Conservation (phyloP, 2,329 filamentous ascomycete genomes). For the Magnaporthales sp. region DNA sequence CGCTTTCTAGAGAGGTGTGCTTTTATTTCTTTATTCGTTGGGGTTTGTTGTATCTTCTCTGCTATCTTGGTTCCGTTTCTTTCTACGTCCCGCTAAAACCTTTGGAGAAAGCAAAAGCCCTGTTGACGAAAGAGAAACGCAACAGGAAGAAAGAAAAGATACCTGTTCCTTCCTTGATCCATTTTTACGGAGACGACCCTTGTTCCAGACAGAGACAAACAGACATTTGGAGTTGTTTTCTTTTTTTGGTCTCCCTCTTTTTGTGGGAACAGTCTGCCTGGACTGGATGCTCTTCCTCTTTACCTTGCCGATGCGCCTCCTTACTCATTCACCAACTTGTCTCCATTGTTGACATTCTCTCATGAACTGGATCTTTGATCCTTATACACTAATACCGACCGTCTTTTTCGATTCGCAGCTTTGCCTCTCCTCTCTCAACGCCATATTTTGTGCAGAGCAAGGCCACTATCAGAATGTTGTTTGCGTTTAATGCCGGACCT, state of each 20-base stretch:
- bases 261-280: not conserved
- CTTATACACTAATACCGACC: not conserved
- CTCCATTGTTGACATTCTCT: not conserved
- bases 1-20: not conserved
- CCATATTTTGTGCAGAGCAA: not conserved
- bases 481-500: conserved; percentile 1
- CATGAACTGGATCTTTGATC: conserved; percentile 20
- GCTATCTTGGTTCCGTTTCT: not conserved
- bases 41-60: not conserved
- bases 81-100: not conserved
- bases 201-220: not conserved
- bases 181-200: not conserved
- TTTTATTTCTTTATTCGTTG: not conserved
- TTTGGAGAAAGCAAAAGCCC: not conserved
- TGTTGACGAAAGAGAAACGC: not conserved
- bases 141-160: not conserved
- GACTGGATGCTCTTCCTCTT: not conserved
- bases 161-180: not conserved
- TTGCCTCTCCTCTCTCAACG: not conserved
- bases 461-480: not conserved
- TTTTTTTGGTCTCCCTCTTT: not conserved
- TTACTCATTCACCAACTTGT: not conserved
- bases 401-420: not conserved
- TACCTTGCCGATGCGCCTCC: not conserved
- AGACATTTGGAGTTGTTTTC: not conserved